Conservation (phyloP, 2,329 filamentous ascomycete species). For the Fusarium brachygibbosum region DNA sequence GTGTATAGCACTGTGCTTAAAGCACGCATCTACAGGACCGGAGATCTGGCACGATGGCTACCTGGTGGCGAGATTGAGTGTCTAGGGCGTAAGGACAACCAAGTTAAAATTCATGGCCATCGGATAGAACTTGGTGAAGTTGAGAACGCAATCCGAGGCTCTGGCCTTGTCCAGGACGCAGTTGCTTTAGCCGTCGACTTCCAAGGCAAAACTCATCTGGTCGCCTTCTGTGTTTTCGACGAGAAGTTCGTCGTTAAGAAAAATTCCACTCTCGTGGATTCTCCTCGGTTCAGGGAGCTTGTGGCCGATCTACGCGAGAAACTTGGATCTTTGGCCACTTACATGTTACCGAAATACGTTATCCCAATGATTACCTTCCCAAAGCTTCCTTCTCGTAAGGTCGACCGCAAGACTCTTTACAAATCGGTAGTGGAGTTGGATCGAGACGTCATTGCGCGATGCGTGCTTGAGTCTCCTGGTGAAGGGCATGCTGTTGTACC, state of each 20-base stretch:
- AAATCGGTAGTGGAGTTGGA: not conserved
- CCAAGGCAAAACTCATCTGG: not conserved
- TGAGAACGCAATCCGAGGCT: constrained; percentile 30
- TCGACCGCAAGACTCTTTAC: not conserved
- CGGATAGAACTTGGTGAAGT: constrained; percentile 49
- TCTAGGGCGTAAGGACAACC: constrained; percentile 46
- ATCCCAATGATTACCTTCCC: not conserved
- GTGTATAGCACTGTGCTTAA: not conserved
- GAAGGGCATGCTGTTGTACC: not conserved
- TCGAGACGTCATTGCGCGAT: not conserved
- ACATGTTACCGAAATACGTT: constrained; percentile 1
- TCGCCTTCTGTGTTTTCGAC: not conserved
- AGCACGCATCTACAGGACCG: constrained; percentile 24
- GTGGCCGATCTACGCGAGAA: not conserved
- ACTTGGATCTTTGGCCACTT: not conserved
- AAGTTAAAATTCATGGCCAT: constrained; percentile 49
- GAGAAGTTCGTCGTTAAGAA: fast-evolving
- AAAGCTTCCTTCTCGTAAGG: not conserved
- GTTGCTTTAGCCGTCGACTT: constrained; percentile 1
- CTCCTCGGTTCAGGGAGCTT: not conserved
- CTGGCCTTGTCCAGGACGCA: not conserved
- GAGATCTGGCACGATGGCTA: constrained; percentile 38
- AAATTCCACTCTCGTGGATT: not conserved
- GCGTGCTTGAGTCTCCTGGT: not conserved
- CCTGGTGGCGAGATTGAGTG: constrained; percentile 32